Evolutionary conservation across 2,329 filamentous ascomycete genomes (phyloP), one percentile per base, ranked within the genome.

Genomic region (Triangularia verruculosa): DNA sequence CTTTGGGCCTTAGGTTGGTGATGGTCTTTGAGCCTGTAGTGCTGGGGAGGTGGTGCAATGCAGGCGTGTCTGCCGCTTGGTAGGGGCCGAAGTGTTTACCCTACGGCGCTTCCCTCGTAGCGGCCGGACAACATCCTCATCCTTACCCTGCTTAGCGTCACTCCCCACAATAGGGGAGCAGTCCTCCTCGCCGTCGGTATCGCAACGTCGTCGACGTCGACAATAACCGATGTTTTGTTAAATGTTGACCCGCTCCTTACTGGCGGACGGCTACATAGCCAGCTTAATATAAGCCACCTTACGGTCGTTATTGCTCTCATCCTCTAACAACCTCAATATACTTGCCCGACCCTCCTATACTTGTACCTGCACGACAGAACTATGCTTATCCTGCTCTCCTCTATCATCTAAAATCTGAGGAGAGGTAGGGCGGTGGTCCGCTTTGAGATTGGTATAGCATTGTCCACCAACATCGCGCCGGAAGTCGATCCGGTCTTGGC

Each of bases 101-200:
- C 34, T 67, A 32, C 53, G 53, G 53, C 65, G 61, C 63, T 67
- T 67, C 20, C 54, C 25, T 65, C 17, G 65, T 62, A 32, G 63
- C 55, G 47, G 62, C 59, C 34, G 57, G 55, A 63, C 52, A 28
- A 56, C 24, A 65, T 63, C 60, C 32, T 54, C 30, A 63, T 63
- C 61, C 47, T 63, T 52, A 43, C 64, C 57, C 24, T 59, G 58
- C 53, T 61, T 22, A n/a, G 58, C 57, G 57, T 61, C 57, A 20
- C 63, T 58, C 57, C 34, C 57, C 12, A 58, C 39, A 61, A 57
- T 51, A 17, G 57, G 64, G 59, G 32, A 56, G 47, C 54, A 59
- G 53, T 63, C 28, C 57, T 63, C 57, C 39, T 59, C 27, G 28
- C 56, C 57, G 53, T 61, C 28, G 24, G 20, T 61, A 58, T 64